Conservation (phyloP, 805 yeast genomes). For the Naumovozyma dairenensis region DNA sequence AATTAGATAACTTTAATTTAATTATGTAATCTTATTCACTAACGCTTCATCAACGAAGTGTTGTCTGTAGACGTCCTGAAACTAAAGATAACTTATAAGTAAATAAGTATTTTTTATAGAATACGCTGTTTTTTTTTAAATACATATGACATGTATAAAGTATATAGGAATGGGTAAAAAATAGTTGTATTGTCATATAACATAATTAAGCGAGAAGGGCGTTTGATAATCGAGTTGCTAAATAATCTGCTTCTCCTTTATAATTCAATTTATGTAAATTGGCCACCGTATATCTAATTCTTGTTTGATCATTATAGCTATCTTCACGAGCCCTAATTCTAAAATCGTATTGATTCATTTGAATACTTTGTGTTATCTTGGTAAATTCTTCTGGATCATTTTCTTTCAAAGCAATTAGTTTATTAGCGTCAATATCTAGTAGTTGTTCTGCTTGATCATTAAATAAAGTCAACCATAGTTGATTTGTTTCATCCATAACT, state of each 20-base stretch:
- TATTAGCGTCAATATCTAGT: conserved; percentile 55
- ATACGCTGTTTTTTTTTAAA: too few species aligned
- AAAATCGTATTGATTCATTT: conserved; percentile 63
- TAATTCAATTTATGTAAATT: conserved; percentile 45
- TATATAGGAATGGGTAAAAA: too few species aligned
- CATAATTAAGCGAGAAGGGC: conserved; percentile 3
- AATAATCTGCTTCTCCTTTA: conserved; percentile 48
- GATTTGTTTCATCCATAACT: conserved; percentile 73
- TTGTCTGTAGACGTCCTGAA: too few species aligned
- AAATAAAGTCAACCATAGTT: conserved; percentile 77
- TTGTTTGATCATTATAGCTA: conserved; percentile 64
- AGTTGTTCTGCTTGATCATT: conserved; percentile 72
- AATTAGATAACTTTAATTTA: too few species aligned
- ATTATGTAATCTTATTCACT: too few species aligned
- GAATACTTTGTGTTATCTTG: conserved; percentile 37
- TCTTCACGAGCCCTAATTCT: conserved; percentile 78
- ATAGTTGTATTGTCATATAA: neutral
- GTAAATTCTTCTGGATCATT: conserved; percentile 39
- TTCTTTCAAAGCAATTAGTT: conserved; percentile 38
- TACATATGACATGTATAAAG: too few species aligned
- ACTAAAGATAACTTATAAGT: too few species aligned
- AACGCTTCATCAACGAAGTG: too few species aligned
- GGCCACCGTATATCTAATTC: conserved; percentile 65
- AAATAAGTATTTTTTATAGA: too few species aligned
- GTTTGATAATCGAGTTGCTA: conserved; percentile 32